Percentiles rank a stretch among this genome's conserved stretches.
Evolutionary conservation across 2,329 filamentous ascomycete genomes (phyloP).

Genomic region (Magnaporthiopsis poae): DNA sequence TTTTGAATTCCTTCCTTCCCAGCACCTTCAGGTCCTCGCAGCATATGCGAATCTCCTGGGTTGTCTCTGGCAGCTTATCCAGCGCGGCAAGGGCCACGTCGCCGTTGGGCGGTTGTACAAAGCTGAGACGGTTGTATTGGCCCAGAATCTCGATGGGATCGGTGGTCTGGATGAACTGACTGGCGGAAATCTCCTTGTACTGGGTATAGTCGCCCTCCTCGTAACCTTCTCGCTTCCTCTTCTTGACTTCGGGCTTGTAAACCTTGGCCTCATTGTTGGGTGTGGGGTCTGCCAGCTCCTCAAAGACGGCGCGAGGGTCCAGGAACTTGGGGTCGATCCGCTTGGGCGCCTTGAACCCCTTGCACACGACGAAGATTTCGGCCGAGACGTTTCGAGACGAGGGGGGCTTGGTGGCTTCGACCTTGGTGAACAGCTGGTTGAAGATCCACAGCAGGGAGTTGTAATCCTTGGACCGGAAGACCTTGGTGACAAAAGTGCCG

Average conservation of each 20-base stretch:
- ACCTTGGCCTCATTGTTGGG: constrained; percentile 97
- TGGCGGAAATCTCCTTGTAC: constrained; percentile 79
- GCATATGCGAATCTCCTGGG: constrained; percentile 65
- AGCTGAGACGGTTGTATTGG: constrained; percentile 71
- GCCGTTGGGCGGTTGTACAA: constrained; percentile 67
- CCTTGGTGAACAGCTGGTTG: constrained; percentile 88
- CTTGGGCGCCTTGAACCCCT: constrained; percentile 91
- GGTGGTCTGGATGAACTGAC: constrained; percentile 84
- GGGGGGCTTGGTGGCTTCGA: constrained; percentile 94
- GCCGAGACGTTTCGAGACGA: constrained; percentile 92
- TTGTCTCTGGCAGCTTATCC: constrained; percentile 77
- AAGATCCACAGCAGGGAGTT: constrained; percentile 94
- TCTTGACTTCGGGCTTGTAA: constrained; percentile 94
- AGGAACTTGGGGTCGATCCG: constrained; percentile 84
- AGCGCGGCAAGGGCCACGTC: constrained; percentile 82
- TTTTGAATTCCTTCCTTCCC: constrained; percentile 88
- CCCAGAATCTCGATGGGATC: constrained; percentile 92
- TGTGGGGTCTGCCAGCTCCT: constrained; percentile 72
- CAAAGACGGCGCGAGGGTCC: constrained; percentile 81
- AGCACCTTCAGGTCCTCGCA: constrained; percentile 81
- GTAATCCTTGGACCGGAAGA: constrained; percentile 95
- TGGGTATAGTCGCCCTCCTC: constrained; percentile 91
- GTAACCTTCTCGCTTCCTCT: constrained; percentile 93
- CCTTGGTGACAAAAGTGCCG: constrained; percentile 91
- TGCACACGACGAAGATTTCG: constrained; percentile 96